phyloP scores from a whole-genome alignment of 1,284 basidiomycete genomes.

The Apiotrichum mycotoxinovorans region DNA sequence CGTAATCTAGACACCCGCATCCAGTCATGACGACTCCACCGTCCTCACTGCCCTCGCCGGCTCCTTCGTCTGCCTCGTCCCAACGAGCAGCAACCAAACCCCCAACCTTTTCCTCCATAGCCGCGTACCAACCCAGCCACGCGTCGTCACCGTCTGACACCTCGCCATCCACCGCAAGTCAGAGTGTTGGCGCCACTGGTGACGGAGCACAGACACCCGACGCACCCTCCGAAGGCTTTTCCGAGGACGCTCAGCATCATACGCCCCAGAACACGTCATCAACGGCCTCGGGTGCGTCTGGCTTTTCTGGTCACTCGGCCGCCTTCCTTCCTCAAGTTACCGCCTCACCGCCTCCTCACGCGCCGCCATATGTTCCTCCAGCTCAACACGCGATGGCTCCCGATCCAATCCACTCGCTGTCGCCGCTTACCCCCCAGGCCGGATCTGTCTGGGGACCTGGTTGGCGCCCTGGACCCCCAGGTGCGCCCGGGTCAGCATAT shows the following conservation, averaged over 20 bases:
- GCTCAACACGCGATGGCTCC: slow-evolving; percentile 47
- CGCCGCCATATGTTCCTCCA: slow-evolving; percentile 42
- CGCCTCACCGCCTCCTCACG: slow-evolving; percentile 42
- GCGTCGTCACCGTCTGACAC: slow-evolving; percentile 21
- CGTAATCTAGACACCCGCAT: neutral
- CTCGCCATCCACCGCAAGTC: slow-evolving; percentile 17
- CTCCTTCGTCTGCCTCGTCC: slow-evolving; percentile 34
- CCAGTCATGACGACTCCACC: slow-evolving; percentile 37
- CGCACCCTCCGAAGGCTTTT: slow-evolving; percentile 6
- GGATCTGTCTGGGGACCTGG: slow-evolving; percentile 19
- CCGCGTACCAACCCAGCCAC: slow-evolving; percentile 13
- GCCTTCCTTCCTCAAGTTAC: slow-evolving; percentile 37
- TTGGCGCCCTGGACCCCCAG: slow-evolving; percentile 18
- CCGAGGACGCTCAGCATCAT: slow-evolving; percentile 13
- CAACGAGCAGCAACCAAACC: slow-evolving; percentile 22
- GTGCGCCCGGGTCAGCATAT: slow-evolving; percentile 8
- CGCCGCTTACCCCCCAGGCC: slow-evolving; percentile 10
- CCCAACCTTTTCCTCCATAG: slow-evolving; percentile 27
- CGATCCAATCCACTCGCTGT: slow-evolving; percentile 41
- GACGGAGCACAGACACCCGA: slow-evolving; percentile 16
- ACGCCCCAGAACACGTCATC: slow-evolving; percentile 13
- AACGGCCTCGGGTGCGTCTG: neutral
- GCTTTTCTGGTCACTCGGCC: slow-evolving; percentile 10
- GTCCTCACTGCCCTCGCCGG: slow-evolving; percentile 35
- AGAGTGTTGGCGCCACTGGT: slow-evolving; percentile 2